Percentiles rank a stretch among this genome's conserved stretches.
These are phyloP conservation scores for Parmelia sp. DNA, from an alignment of 495 filamentous ascomycete species.

Conservation along the genomic window DNA sequence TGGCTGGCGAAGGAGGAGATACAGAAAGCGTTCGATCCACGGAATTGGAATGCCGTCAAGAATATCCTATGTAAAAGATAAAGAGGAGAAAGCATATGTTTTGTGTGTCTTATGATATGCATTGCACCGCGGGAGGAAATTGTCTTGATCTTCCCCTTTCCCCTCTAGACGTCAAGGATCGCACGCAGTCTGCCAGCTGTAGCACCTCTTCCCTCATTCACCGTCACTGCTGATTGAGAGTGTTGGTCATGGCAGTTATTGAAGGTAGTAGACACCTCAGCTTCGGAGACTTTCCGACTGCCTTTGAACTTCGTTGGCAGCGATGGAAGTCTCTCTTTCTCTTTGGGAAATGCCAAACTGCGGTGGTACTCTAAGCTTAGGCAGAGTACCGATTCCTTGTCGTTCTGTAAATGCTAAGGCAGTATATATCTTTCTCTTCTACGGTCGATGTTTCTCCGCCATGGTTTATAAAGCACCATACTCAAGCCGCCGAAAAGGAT, in stretches of 20 bases:
- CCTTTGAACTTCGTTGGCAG: neutral
- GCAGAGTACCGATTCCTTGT: neutral
- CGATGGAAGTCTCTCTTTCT: neutral
- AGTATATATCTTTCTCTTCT: conserved; percentile 22
- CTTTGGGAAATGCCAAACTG: neutral
- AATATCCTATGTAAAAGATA: conserved; percentile 74
- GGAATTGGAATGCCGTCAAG: conserved; percentile 67
- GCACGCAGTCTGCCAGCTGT: too few relatives aligned
- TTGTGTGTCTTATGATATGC: neutral
- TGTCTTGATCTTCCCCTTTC: neutral
- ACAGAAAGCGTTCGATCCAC: conserved; percentile 47
- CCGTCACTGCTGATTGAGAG: neutral
- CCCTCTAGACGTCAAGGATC: too few relatives aligned
- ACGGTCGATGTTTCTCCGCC: conserved; percentile 58
- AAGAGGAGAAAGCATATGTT: conserved; percentile 10
- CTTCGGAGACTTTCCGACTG: neutral
- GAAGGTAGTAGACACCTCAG: neutral
- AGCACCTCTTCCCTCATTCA: too few relatives aligned
- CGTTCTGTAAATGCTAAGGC: conserved; percentile 4
- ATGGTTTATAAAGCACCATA: conserved; percentile 67
- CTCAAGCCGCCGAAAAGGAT: conserved; percentile 66
- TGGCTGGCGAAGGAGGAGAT: conserved; percentile 93
- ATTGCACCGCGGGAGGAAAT: neutral
- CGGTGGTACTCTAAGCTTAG: neutral
- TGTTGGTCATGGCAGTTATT: neutral